Base-by-base conservation (phyloP, 2,329 filamentous ascomycete species). In the Alternaria rosae region DNA sequence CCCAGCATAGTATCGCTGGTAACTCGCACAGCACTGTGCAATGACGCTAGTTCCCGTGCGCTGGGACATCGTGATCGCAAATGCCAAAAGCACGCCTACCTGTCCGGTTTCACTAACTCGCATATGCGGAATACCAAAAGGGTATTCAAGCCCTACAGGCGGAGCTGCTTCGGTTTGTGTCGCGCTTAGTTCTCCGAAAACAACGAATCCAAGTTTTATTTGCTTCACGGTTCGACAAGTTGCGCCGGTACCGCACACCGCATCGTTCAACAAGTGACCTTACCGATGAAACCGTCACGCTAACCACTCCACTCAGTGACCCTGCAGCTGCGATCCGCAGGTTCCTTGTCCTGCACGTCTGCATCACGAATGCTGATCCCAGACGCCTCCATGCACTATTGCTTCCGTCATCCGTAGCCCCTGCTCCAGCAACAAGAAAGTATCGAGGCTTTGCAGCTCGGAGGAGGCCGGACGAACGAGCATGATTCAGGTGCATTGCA, bases 381-480 rank as follows among this genome's bases (percentile, higher is more conserved):
- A 42, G 38, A 17, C 47, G 57, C 54, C 42, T 53, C 23, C 50
- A 54, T 55, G 60, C 41, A 54, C 35, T 23, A 38, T 15, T 50
- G 35, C 13, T 55, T 47, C 38, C 53, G 57, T 32, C 52, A 47
- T 54, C 41, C 51, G 32, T 48, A 25, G 3, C 38, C 45, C 28
- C 45, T 53, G 52, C 45, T 44, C 38, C 47, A 53, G 55, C 23
- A 56, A 55, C 35, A 51, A 43, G 61, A 57, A 53, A 57, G 35
- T 26, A 43, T 52, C 51, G 43, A 43, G 57, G 52, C 21, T 47
- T 62, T 58, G 54, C 54, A 59, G 61, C 57, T 68, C 69, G 69
- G 70, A 66, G 60, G 42, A 58, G 57, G 54, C 65, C 70, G 68
- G 68, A 66, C 57, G 65, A 57, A 55, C 47, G 30, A 30, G 54